Evolutionary conservation across 257 asterid genomes (phyloP).

Genomic region (Ajuga chamaepitys): DNA sequence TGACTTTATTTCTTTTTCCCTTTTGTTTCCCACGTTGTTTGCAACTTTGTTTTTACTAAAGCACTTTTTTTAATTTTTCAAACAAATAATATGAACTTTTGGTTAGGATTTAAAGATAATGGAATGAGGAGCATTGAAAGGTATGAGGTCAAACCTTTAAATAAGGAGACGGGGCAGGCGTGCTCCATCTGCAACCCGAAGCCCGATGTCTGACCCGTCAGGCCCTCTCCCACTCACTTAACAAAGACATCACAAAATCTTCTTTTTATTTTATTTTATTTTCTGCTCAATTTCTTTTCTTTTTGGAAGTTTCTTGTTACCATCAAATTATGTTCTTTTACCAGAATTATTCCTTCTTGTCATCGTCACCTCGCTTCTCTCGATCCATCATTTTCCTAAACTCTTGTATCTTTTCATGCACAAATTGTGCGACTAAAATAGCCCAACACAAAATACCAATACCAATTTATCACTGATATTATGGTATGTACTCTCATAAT

Average conservation of each 20-base stretch:
- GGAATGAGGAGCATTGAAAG: constrained; percentile 19
- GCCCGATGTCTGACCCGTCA: constrained; percentile 41
- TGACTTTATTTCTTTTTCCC: constrained; percentile 28
- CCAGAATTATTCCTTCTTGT: constrained; percentile 25
- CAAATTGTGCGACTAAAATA: too few species aligned
- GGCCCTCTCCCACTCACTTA: constrained; percentile 15
- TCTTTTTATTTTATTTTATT: not conserved
- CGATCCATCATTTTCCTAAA: constrained; percentile 26
- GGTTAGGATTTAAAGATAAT: constrained; percentile 1
- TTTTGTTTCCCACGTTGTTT: constrained; percentile 47
- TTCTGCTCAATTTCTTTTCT: constrained; percentile 3
- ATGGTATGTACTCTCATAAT: too few species aligned
- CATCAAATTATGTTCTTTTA: constrained; percentile 7
- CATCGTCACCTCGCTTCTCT: constrained; percentile 12
- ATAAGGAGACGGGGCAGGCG: constrained; percentile 28
- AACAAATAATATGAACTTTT: constrained; percentile 1
- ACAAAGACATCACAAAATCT: constrained; percentile 23
- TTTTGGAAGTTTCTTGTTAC: constrained; percentile 39
- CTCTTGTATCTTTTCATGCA: not conserved
- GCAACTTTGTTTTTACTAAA: constrained; percentile 32
- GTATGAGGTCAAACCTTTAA: constrained; percentile 39
- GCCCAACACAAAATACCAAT: too few species aligned
- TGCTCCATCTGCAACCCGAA: constrained; percentile 31
- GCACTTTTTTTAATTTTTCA: constrained; percentile 25
- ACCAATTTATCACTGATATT: too few species aligned